Conservation (phyloP, 169 alveolate genomes). For the Cryptosporidium xiaoi region DNA sequence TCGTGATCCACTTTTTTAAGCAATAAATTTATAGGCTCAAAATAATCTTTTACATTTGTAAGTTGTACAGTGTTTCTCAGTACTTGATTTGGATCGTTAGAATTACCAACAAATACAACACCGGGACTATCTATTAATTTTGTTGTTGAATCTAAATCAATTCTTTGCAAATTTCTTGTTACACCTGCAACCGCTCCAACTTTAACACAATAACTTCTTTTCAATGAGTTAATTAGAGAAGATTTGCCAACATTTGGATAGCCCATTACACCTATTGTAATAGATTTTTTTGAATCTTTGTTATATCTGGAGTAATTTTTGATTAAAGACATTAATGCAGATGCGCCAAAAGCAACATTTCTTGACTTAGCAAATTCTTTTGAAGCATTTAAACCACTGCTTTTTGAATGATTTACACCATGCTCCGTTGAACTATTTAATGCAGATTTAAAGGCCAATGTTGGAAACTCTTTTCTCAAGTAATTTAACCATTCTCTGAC, state of each 20-base stretch:
- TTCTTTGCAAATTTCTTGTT: constrained; percentile 90
- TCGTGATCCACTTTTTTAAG: constrained; percentile 81
- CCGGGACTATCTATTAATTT: constrained; percentile 95
- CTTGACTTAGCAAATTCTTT: constrained; percentile 77
- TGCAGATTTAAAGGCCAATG: constrained; percentile 80
- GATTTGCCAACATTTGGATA: constrained; percentile 95
- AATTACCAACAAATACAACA: constrained; percentile 86
- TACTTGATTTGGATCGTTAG: constrained; percentile 82
- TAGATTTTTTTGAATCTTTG: constrained; percentile 83
- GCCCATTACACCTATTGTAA: constrained; percentile 93
- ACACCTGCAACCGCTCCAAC: constrained; percentile 93
- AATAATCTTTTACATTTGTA: constrained; percentile 89
- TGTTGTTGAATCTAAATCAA: constrained; percentile 89
- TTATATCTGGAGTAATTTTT: constrained; percentile 87
- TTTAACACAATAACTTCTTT: constrained; percentile 89
- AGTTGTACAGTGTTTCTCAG: constrained; percentile 89
- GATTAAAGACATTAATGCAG: constrained; percentile 84
- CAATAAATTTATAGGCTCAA: constrained; percentile 87
- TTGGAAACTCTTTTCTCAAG: constrained; percentile 76
- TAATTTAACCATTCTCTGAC: constrained; percentile 78
- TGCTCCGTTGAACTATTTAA: constrained; percentile 76
- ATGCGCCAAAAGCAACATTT: constrained; percentile 88
- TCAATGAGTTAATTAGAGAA: constrained; percentile 90
- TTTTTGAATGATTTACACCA: constrained; percentile 47
- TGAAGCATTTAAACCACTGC: constrained; percentile 49